Evolutionary conservation across 75 land plant species (phyloP), one percentile per base, ranked within the genome.

Genomic region (Isoetes taiwanensis): DNA sequence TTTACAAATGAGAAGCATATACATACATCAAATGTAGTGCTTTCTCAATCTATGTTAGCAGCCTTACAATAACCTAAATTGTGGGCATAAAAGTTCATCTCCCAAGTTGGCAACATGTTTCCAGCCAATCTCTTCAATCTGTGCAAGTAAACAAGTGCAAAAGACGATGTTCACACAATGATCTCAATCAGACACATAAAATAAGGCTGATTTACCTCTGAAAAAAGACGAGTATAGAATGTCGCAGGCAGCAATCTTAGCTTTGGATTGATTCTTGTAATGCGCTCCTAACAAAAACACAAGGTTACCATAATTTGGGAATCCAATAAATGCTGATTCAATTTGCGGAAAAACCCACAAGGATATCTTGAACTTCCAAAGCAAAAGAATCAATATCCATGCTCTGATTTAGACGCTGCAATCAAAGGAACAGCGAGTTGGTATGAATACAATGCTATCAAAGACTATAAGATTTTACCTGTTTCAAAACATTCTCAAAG

Each of bases 41-140:
- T 11, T 11, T 17, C 10, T 48, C 9, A 19, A 11, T 12, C 17
- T 12, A 48, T 48, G 14, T 54, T 54, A 14, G 14, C 9, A 37
- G 32, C 17, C 56, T 64, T 54, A 71, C 73, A 71, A 58, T 24
- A 71, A 33, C 24, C 73, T 56, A 43, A 71, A 54, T 11, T 57
- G 43, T 11, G 64, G 61, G 16, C 52, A 29, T n/a, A 31, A 58
- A 31, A 64, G 60, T 14, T 48, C 59, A 19, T 58, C 42, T 19
- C 53, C 33, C 32, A 64, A 23, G 53, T 24, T 39, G 12, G 68
- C 68, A 28, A 71, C 29, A 20, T 58, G 56, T 31, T 64, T 58
- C 68, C 69, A 59, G 16, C 73, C 73, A 28, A 71, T 37, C 25
- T 25, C 28, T 21, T 65, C 69, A 37, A 71, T 64, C 73, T 71